These are phyloP conservation scores for Podila horticola DNA, from an alignment of 192 early-diverging fungal genomes.

Conservation along the genomic window DNA sequence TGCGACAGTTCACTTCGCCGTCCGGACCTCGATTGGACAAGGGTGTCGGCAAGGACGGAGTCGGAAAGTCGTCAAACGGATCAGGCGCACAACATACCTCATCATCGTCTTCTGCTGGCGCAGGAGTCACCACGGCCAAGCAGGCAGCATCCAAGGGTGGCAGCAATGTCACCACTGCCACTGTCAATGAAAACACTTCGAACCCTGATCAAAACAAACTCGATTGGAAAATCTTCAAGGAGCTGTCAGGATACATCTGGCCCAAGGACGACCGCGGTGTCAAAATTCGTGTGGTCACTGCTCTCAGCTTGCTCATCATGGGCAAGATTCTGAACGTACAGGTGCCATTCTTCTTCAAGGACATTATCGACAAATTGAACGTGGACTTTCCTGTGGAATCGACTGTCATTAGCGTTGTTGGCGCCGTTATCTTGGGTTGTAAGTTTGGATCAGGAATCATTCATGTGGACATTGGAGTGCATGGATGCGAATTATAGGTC, in stretches of 20 bases:
- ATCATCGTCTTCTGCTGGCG: background rate
- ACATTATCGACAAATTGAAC: slow-evolving; percentile 89
- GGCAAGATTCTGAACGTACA: slow-evolving; percentile 92
- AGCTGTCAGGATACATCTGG: slow-evolving; percentile 86
- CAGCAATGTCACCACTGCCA: background rate
- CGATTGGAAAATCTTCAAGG: slow-evolving; percentile 71
- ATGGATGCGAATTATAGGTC: no score
- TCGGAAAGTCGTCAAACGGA: background rate
- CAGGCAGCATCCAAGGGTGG: background rate
- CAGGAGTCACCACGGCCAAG: background rate
- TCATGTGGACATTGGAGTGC: background rate
- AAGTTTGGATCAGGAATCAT: slow-evolving; percentile 27
- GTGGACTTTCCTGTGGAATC: slow-evolving; percentile 68
- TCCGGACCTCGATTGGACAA: background rate
- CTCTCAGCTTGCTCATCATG: slow-evolving; percentile 84
- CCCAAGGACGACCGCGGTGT: slow-evolving; percentile 87
- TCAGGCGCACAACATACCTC: background rate
- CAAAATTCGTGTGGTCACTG: slow-evolving; percentile 87
- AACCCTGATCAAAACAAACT: slow-evolving; percentile 5
- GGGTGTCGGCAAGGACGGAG: background rate
- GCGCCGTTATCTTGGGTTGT: slow-evolving; percentile 94
- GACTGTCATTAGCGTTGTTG: slow-evolving; percentile 81
- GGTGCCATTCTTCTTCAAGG: slow-evolving; percentile 96
- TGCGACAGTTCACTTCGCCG: background rate
- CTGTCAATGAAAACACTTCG: background rate